Evolutionary conservation across 2,329 filamentous ascomycete genomes (phyloP).

Genomic region (Ceratocystis cubensis): DNA sequence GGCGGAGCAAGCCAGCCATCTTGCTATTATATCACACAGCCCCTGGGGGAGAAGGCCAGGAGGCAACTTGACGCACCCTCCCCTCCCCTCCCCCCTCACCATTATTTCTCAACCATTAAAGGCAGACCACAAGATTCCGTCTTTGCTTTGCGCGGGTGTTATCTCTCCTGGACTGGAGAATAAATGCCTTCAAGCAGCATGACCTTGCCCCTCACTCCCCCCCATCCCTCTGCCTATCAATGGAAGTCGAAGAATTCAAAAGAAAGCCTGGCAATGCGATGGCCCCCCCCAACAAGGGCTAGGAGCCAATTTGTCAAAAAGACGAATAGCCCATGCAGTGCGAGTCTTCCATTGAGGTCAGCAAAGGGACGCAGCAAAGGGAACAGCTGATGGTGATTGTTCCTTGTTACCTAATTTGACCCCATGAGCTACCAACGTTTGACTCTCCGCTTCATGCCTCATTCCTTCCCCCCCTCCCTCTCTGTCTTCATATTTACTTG

Average conservation of each 20-base stretch:
- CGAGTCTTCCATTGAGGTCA: constrained; percentile 2
- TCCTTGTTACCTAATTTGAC: not conserved
- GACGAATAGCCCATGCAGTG: constrained; percentile 2
- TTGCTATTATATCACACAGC: not conserved
- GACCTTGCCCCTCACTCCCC: not conserved
- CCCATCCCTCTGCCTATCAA: not conserved
- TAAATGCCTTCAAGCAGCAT: no score
- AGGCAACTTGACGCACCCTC: not conserved
- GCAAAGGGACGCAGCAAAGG: not conserved
- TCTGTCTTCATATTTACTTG: not conserved
- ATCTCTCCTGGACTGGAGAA: no score
- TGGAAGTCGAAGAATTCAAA: not conserved
- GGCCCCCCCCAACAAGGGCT: not conserved
- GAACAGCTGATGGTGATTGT: not conserved
- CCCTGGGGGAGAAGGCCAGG: not conserved
- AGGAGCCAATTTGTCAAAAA: not conserved
- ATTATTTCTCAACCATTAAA: no score
- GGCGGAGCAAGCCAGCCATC: not conserved
- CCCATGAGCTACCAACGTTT: not conserved
- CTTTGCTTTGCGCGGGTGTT: no score
- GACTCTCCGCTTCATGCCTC: not conserved
- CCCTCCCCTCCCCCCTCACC: not conserved
- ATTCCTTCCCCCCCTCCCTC: not conserved
- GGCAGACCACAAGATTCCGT: no score
- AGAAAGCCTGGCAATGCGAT: not conserved